Conservation (phyloP, 495 filamentous ascomycete genomes). For the Pseudevernia furfuracea region DNA sequence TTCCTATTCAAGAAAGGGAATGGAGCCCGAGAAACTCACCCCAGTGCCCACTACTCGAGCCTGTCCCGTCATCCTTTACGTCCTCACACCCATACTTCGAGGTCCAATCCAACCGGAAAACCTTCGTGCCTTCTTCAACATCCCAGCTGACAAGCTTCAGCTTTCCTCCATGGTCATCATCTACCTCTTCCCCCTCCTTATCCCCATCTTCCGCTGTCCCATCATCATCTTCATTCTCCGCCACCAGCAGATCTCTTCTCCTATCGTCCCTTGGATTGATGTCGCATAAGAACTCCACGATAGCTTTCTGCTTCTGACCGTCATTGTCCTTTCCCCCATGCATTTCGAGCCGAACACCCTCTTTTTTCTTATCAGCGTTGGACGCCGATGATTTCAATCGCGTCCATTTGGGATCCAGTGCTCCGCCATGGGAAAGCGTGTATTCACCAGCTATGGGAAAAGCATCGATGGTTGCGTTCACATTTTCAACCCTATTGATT, state of each 20-base stretch:
- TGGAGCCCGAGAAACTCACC: slow-evolving; percentile 27
- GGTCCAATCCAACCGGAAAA: slow-evolving; percentile 69
- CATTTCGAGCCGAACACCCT: slow-evolving; percentile 65
- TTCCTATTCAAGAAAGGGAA: neutral
- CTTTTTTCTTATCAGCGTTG: slow-evolving; percentile 49
- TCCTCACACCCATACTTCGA: slow-evolving; percentile 80
- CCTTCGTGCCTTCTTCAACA: slow-evolving; percentile 40
- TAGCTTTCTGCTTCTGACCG: slow-evolving; percentile 45
- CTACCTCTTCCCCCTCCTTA: slow-evolving; percentile 30
- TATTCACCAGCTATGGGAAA: slow-evolving; percentile 72
- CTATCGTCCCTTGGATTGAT: slow-evolving; percentile 26
- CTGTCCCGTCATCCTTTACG: slow-evolving; percentile 38
- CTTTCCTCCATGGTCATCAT: slow-evolving; percentile 43
- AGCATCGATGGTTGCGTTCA: slow-evolving; percentile 37
- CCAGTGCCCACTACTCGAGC: slow-evolving; percentile 48
- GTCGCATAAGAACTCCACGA: slow-evolving; percentile 76
- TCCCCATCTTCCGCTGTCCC: slow-evolving; percentile 24
- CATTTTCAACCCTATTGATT: slow-evolving; percentile 38
- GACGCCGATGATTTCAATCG: slow-evolving; percentile 53
- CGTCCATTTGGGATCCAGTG: slow-evolving; percentile 54
- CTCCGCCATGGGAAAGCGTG: slow-evolving; percentile 40
- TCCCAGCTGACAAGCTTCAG: slow-evolving; percentile 67
- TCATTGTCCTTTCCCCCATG: slow-evolving; percentile 54
- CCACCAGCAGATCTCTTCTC: slow-evolving; percentile 26
- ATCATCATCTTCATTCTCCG: slow-evolving; percentile 31